Conservation (phyloP, 2,329 filamentous ascomycete genomes). For the Cryphonectria radicalis region DNA sequence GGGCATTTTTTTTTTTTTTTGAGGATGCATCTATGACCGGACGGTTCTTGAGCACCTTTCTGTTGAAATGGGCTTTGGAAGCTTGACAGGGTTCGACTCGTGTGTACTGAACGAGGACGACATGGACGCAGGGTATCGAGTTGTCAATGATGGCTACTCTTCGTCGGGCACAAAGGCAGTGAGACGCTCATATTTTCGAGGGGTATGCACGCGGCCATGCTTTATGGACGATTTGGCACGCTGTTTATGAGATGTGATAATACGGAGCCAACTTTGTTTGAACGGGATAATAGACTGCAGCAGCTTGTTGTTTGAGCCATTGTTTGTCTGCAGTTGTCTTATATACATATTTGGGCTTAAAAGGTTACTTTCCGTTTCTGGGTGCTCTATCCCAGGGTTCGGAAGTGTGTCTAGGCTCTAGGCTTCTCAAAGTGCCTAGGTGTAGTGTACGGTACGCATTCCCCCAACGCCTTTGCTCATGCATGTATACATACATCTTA, state of each 20-base stretch:
- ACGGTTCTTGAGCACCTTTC: not conserved
- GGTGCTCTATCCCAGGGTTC: not conserved
- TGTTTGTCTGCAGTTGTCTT: not conserved
- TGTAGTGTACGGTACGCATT: not conserved
- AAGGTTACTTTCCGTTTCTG: not conserved
- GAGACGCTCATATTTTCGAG: not conserved
- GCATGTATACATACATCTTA: not conserved
- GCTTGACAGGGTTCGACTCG: not conserved
- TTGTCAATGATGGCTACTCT: not conserved
- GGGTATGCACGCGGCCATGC: not conserved
- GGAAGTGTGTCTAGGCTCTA: not conserved
- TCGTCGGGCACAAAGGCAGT: not conserved
- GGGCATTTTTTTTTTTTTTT: not conserved
- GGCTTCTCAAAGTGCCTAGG: not conserved
- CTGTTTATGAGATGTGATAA: not conserved
- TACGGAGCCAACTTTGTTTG: too few species aligned
- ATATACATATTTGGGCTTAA: not conserved
- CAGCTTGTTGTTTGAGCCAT: too few species aligned
- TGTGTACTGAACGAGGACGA: not conserved
- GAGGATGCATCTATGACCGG: not conserved
- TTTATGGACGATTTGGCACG: not conserved
- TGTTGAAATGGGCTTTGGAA: not conserved
- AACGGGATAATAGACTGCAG: not conserved
- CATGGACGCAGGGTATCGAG: not conserved
- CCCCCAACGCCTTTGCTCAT: slow-evolving; percentile 18